Evolutionary conservation across 345 rosid species (phyloP).

Genomic region (Iberis pinnata): DNA sequence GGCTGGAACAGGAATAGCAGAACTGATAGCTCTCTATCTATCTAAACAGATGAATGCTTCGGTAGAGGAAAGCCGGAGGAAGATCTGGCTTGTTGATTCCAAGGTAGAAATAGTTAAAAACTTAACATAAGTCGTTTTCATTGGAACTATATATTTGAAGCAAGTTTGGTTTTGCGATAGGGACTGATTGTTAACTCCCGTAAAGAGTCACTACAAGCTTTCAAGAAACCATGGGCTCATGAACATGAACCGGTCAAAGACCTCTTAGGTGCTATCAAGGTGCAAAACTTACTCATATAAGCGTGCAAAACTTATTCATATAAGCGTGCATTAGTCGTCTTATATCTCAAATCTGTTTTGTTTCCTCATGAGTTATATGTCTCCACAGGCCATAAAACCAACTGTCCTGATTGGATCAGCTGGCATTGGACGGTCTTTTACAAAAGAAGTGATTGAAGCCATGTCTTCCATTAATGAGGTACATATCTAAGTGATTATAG

Average conservation of each 20-base stretch:
- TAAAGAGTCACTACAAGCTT: constrained; percentile 75
- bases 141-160: constrained; percentile 1
- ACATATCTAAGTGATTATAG: background rate
- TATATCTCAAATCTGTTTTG: background rate
- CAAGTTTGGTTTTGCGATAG: constrained; percentile 31
- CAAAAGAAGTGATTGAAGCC: constrained; percentile 86
- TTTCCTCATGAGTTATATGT: constrained; percentile 1
- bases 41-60: constrained; percentile 74
- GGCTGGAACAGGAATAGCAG: constrained; percentile 99
- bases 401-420: constrained; percentile 83
- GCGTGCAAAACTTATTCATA: constrained; percentile 2
- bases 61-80: constrained; percentile 78
- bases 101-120: constrained; percentile 42
- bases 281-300: constrained; percentile 18
- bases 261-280: constrained; percentile 79
- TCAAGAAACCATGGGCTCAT: constrained; percentile 99
- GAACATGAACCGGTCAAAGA: constrained; percentile 68
- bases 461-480: constrained; percentile 79
- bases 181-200: constrained; percentile 84
- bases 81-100: constrained; percentile 97
- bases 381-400: constrained; percentile 68
- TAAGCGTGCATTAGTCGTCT: background rate
- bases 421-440: constrained; percentile 79
- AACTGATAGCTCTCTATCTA: constrained; percentile 85
- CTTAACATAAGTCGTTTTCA: background rate